Base-by-base conservation (phyloP, 2,329 filamentous ascomycete genomes). In the Tolypocladium endophyticum region DNA sequence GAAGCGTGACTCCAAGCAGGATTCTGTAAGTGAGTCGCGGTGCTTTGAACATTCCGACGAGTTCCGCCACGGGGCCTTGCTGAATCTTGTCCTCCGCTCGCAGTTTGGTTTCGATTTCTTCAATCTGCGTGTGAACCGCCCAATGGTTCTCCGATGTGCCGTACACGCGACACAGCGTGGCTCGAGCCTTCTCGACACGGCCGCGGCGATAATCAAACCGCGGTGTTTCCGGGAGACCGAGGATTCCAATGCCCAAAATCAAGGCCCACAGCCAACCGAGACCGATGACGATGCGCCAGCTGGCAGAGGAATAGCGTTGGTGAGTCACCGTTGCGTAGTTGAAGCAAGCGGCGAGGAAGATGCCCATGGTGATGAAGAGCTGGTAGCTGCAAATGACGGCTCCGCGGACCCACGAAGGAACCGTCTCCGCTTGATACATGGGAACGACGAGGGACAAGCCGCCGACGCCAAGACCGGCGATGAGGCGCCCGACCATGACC, bases 401-500 rank as follows among this genome's bases (percentile, higher is more conserved):
- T 59, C 85, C 87, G 64, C 87, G 80, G 56, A 90, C 83, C 70
- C 84, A 84, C 18, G 84, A 79, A 0, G 87, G 87, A 0, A 84
- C 83, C 7, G 81, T 87, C 72, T 90, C 87, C n/a, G 82, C 82
- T 66, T 89, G 86, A 68, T 88, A 90, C 83, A 90, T 86, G n/a
- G 86, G 85, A 0, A 87, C 85, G 16, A 86, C 72, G 6, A 88
- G 80, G 12, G 81, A 85, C 1, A 89, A 71, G 0, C 81, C 83
- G 59, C 87, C 87, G 50, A 90, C 85, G 18, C 86, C 86, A 1
- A 89, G 74, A 57, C 87, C 87, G 18, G 85, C 82, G 20, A 88
- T 77, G 65, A 84, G 81, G 59, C 87, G 77, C 18, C 87, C 87
- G 54, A 86, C 75, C 64, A 86, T 85, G 60, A 88, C 76, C 66